phyloP scores from a whole-genome alignment of 2,329 filamentous ascomycete genomes.

The Verticillium nonalfalfae region DNA sequence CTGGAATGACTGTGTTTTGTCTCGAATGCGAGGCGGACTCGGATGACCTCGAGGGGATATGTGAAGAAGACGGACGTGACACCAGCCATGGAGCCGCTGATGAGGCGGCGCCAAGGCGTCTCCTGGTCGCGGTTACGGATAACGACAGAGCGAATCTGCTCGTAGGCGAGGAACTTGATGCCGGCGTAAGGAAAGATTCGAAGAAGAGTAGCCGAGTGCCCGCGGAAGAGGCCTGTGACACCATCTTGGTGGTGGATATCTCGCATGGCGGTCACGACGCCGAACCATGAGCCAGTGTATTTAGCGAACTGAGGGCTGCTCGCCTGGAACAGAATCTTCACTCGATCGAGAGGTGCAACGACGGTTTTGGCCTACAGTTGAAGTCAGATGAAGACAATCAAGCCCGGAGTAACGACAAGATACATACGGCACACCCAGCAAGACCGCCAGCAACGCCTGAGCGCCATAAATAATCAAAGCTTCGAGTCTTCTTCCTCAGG shows the following conservation, averaged over 20 bases:
- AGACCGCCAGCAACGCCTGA: conserved; percentile 83
- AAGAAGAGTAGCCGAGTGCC: conserved; percentile 88
- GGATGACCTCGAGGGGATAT: conserved; percentile 88
- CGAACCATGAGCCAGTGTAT: conserved; percentile 84
- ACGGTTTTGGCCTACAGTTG: conserved; percentile 76
- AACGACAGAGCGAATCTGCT: conserved; percentile 78
- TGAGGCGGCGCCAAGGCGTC: conserved; percentile 68
- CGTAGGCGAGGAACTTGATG: conserved; percentile 97
- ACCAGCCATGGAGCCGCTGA: conserved; percentile 70
- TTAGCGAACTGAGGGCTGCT: conserved; percentile 91
- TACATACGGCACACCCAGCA: conserved; percentile 81
- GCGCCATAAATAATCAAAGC: conserved; percentile 75
- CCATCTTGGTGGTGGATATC: conserved; percentile 79
- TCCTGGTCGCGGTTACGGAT: conserved; percentile 70
- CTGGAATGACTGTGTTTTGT: conserved; percentile 72
- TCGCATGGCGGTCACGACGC: conserved; percentile 72
- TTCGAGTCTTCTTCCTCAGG: conserved; percentile 49
- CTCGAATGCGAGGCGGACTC: conserved; percentile 91
- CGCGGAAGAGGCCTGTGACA: conserved; percentile 72
- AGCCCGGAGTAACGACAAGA: not conserved
- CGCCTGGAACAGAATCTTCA: conserved; percentile 98
- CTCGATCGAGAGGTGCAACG: conserved; percentile 90
- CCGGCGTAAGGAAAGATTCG: conserved; percentile 96
- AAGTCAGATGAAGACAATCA: conserved; percentile 4
- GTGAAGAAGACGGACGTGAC: conserved; percentile 93